Percentiles rank a stretch among this genome's conserved stretches.
These are phyloP conservation scores for Clonostachys rhizophaga DNA, from an alignment of 2,329 filamentous ascomycete genomes.

Conservation along the genomic window DNA sequence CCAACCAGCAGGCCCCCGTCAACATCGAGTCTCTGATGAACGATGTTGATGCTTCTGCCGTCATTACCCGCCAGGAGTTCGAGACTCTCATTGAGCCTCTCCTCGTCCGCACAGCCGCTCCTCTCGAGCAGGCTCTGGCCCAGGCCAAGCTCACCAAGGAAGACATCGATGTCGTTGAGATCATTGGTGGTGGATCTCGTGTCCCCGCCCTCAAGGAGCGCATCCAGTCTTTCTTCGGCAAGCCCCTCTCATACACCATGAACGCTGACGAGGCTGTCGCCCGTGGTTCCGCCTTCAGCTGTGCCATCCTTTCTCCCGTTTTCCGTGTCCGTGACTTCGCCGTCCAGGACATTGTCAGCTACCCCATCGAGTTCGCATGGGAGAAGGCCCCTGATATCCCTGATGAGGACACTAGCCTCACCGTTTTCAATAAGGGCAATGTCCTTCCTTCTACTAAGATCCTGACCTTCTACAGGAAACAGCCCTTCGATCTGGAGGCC, in stretches of 20 bases:
- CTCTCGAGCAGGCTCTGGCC: slow-evolving; percentile 87
- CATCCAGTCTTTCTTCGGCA: slow-evolving; percentile 88
- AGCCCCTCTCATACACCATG: slow-evolving; percentile 88
- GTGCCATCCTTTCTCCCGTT: slow-evolving; percentile 92
- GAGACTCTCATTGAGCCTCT: slow-evolving; percentile 87
- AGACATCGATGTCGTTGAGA: slow-evolving; percentile 89
- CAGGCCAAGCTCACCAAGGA: slow-evolving; percentile 87
- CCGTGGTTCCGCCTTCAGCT: slow-evolving; percentile 94
- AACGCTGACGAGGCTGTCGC: slow-evolving; percentile 98
- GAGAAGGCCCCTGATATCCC: slow-evolving; percentile 98
- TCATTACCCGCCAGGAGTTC: slow-evolving; percentile 91
- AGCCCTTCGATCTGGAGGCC: slow-evolving; percentile 93
- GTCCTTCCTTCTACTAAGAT: slow-evolving; percentile 98
- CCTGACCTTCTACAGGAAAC: slow-evolving; percentile 97
- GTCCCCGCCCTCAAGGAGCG: slow-evolving; percentile 88
- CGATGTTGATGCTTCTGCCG: slow-evolving; percentile 82
- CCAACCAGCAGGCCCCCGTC: slow-evolving; percentile 86
- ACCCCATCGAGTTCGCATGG: slow-evolving; percentile 98
- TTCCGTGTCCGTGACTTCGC: slow-evolving; percentile 99
- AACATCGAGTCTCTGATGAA: slow-evolving; percentile 99
- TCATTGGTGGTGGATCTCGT: slow-evolving; percentile 92
- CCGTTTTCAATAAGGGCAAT: slow-evolving; percentile 96
- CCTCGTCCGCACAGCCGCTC: slow-evolving; percentile 64
- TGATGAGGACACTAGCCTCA: slow-evolving; percentile 95
- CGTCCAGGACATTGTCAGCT: slow-evolving; percentile 95